Conservation (phyloP, 257 asterid genomes). For the Solanum okadae region DNA sequence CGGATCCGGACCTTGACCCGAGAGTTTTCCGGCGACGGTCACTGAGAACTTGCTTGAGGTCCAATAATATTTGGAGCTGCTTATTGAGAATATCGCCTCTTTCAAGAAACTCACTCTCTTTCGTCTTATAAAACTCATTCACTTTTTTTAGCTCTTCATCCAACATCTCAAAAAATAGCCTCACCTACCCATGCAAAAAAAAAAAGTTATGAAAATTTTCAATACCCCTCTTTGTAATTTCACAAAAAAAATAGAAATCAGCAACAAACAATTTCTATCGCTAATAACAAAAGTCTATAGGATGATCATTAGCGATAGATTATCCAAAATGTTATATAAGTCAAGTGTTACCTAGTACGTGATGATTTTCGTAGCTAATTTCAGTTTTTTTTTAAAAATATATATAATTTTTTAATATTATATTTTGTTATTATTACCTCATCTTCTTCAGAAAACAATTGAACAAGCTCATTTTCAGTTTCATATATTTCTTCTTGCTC, state of each 20-base stretch:
- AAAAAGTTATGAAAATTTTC: background rate
- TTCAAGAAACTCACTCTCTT: conserved; percentile 70
- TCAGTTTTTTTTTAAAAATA: no score
- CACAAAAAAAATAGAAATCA: background rate
- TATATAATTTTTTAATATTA: background rate
- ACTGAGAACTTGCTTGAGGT: conserved; percentile 47
- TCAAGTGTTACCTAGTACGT: background rate
- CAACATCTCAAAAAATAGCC: conserved; percentile 48
- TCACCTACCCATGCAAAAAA: conserved; percentile 32
- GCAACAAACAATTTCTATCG: background rate
- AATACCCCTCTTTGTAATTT: background rate
- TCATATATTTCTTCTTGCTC: conserved; percentile 48
- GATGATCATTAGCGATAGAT: background rate
- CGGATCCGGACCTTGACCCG: conserved; percentile 1
- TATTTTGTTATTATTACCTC: conserved; percentile 37
- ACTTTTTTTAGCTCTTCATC: conserved; percentile 77
- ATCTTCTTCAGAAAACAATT: conserved; percentile 72
- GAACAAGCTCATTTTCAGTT: conserved; percentile 69
- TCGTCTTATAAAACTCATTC: conserved; percentile 54
- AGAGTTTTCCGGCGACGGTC: conserved; percentile 42
- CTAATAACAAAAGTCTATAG: background rate
- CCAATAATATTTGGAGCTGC: conserved; percentile 65
- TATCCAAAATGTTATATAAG: background rate
- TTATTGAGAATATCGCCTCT: conserved; percentile 64
- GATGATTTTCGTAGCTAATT: background rate